Base-by-base conservation (phyloP, 768 basidiomycete genomes). In the Auricularia sp. region DNA sequence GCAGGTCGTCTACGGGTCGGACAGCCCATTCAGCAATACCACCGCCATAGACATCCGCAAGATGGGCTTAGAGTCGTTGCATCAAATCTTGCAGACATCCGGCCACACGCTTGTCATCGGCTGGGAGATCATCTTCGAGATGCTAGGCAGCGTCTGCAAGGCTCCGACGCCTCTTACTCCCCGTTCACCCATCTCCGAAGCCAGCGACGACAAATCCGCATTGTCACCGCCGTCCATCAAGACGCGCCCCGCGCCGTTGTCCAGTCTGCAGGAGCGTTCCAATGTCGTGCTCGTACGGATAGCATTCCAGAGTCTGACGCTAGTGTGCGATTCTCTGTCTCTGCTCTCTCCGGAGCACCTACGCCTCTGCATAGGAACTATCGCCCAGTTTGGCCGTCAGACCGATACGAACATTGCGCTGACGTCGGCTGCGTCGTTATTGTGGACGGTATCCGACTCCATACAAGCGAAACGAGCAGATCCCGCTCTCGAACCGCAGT, bases 371-470 rank as follows among this genome's bases (percentile, higher is more conserved):
- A 96, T 98, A 74, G 84, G 81, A 66, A 95, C 96, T 3, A 80
- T 99, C 0, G 92, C 92, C 4, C 87, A 89, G 63, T 99, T 96
- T 74, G 94, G 95, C 7, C 83, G 87, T 18, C 96, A 98, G 70
- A 82, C 86, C 0, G 97, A 98, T 68, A 95, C 96, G 44, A 99
- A 99, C 69, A 96, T 99, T 64, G 91, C 94, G 1, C 77, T 99
- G 64, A 96, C 96, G 1, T 92, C 93, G 0, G 93, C 95, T 0
- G 93, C 93, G 65, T 93, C 92, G 62, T 76, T 98, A 2, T 78
- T 99, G 3, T 98, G 96, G 96, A 89, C 91, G 66, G 91, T 99
- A 0, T 97, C 95, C 0, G 96, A 99, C 72, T 90, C 92, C 1
- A 91, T 98, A 42, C 93, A 96, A 70, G 84, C 87, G 6, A 90